A percentile compares a stretch with the other conserved stretches of the same genome.
Conservation (phyloP, 1,284 basidiomycete genomes). For the Trametes versicolor region DNA sequence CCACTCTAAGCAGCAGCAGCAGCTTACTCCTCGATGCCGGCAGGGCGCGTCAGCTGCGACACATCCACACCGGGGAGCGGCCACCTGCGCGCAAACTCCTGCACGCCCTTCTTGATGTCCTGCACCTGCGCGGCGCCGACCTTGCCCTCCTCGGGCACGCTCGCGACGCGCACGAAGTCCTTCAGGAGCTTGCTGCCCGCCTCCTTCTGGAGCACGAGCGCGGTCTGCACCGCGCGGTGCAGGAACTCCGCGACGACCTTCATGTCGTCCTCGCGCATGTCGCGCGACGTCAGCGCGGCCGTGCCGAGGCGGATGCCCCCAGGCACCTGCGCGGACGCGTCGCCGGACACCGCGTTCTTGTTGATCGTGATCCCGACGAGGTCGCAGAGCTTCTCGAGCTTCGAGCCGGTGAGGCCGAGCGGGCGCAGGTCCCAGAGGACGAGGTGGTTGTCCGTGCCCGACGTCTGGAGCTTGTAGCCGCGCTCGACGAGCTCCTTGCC, state of each 20-base stretch:
- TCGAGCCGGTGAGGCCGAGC: slow-evolving; percentile 94
- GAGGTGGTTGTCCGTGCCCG: slow-evolving; percentile 97
- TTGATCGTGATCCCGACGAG: slow-evolving; percentile 96
- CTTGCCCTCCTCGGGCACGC: slow-evolving; percentile 74
- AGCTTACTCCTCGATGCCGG: slow-evolving; percentile 65
- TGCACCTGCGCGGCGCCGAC: slow-evolving; percentile 78
- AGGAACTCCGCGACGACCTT: slow-evolving; percentile 91
- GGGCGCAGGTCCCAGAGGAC: slow-evolving; percentile 98
- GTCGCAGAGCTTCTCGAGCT: slow-evolving; percentile 99
- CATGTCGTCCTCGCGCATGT: slow-evolving; percentile 92
- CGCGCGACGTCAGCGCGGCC: slow-evolving; percentile 93
- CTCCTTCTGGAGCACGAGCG: slow-evolving; percentile 90
- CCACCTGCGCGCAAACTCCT: slow-evolving; percentile 85
- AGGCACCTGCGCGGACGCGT: slow-evolving; percentile 94
- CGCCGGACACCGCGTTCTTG: slow-evolving; percentile 98
- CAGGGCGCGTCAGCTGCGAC: slow-evolving; percentile 66
- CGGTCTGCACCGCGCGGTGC: slow-evolving; percentile 91
- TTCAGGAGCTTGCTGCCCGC: slow-evolving; percentile 95
- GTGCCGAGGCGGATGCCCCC: slow-evolving; percentile 98
- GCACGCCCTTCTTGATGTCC: slow-evolving; percentile 79
- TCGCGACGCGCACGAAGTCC: slow-evolving; percentile 93
- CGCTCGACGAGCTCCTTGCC: slow-evolving; percentile 76
- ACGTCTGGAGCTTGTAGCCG: slow-evolving; percentile 97
- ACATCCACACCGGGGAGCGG: slow-evolving; percentile 94
- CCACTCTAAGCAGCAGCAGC: not conserved